phyloP scores from a whole-genome alignment of 2,329 filamentous ascomycete species.

The Monilinia polystroma region DNA sequence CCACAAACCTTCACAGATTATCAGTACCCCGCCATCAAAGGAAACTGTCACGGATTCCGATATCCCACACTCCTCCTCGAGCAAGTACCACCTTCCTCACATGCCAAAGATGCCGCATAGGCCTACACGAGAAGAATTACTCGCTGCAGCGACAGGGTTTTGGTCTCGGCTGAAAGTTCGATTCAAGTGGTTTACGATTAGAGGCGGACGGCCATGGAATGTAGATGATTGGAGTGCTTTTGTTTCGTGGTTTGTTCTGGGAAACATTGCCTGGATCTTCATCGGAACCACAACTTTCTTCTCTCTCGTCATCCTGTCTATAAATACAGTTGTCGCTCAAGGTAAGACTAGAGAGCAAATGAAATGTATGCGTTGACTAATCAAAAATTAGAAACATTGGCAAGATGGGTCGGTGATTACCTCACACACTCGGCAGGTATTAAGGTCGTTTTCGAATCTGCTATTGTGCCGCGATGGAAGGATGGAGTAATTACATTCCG shows the following conservation, averaged over 20 bases:
- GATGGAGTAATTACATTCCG: constrained; percentile 94
- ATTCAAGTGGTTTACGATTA: constrained; percentile 97
- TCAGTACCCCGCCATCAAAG: constrained; percentile 24
- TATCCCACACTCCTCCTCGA: constrained; percentile 33
- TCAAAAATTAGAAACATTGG: constrained; percentile 70
- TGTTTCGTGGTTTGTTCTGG: constrained; percentile 90
- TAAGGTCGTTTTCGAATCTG: constrained; percentile 94
- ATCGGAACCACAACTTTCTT: constrained; percentile 97
- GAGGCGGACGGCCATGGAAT: constrained; percentile 91
- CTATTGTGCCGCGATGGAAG: constrained; percentile 94
- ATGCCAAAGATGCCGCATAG: constrained; percentile 76
- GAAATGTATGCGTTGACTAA: constrained; percentile 28
- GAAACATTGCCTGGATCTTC: constrained; percentile 93
- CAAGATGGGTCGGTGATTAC: constrained; percentile 92
- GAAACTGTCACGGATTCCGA: constrained; percentile 19
- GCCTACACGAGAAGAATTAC: constrained; percentile 88
- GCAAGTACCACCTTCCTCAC: constrained; percentile 56
- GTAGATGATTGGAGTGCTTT: constrained; percentile 95
- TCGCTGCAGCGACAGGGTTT: constrained; percentile 89
- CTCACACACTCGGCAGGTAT: constrained; percentile 90
- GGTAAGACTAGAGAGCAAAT: constrained; percentile 50
- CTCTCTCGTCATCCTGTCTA: constrained; percentile 81
- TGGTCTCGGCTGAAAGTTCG: constrained; percentile 86
- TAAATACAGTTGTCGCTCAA: constrained; percentile 96
- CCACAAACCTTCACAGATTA: constrained; percentile 26